Evolutionary conservation across 2,329 filamentous ascomycete species (phyloP).

Genomic region (Scedosporium apiospermum): DNA sequence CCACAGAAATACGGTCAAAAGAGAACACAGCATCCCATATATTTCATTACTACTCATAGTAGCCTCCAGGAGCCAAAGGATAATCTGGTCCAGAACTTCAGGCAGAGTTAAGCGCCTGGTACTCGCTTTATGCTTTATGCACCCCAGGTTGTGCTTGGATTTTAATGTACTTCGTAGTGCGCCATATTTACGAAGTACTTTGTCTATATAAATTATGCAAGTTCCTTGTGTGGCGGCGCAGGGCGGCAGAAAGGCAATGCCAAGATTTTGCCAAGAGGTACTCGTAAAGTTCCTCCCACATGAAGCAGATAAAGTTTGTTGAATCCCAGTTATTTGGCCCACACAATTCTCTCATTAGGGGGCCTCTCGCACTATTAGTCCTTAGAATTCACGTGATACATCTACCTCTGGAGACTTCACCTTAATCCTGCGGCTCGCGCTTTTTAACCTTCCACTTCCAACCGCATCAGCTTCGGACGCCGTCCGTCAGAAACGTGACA

Average conservation of each 20-base stretch:
- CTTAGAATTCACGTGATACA: neutral
- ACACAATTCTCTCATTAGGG: neutral
- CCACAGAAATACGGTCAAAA: neutral
- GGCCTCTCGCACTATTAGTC: neutral
- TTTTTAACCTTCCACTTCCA: neutral
- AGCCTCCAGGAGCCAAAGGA: no score
- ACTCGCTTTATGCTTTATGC: neutral
- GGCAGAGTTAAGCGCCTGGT: no score
- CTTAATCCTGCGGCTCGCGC: constrained; percentile 1
- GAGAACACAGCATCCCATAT: neutral
- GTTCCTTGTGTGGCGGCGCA: no score
- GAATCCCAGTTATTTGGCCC: neutral
- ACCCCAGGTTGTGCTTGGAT: neutral
- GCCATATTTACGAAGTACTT: no score
- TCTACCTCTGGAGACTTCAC: neutral
- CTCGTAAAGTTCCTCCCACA: neutral
- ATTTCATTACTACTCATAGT: neutral
- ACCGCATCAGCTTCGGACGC: neutral
- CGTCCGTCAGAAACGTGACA: constrained; percentile 1
- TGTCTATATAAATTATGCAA: neutral
- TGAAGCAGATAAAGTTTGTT: neutral
- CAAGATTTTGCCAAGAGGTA: neutral
- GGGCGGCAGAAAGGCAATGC: neutral
- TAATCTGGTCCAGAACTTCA: no score
- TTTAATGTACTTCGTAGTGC: neutral